Evolutionary conservation across 805 yeast species (phyloP).

Genomic region (Zygosaccharomyces kombuchaensis): DNA sequence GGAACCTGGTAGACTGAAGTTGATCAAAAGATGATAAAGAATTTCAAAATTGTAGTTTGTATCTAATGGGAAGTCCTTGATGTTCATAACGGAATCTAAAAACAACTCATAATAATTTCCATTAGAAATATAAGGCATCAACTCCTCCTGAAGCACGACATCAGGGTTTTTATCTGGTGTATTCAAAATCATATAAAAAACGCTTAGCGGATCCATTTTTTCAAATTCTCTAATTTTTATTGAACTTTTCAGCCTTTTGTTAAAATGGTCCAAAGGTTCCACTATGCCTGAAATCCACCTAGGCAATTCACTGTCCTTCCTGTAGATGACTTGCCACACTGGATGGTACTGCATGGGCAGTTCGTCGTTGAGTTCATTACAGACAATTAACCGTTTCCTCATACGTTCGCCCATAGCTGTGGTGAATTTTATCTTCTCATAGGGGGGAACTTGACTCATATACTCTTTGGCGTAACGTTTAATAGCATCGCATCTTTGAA

Average conservation of each 20-base stretch:
- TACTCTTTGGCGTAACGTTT: conserved; percentile 16
- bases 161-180: conserved; percentile 3
- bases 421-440: conserved; percentile 3
- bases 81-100: conserved; percentile 15
- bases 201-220: conserved; percentile 11
- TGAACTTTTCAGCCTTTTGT: conserved; percentile 10
- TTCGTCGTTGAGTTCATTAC: conserved; percentile 20
- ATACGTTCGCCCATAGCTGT: conserved; percentile 17
- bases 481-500: conserved; percentile 13
- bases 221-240: conserved; percentile 26
- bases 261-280: conserved; percentile 30
- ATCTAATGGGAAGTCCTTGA: conserved; percentile 17
- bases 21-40: conserved; percentile 13
- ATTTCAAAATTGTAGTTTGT: conserved; percentile 13
- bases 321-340: conserved; percentile 20
- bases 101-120: conserved; percentile 12
- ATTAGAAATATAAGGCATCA: conserved; percentile 24
- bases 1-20: neutral
- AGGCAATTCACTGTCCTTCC: conserved; percentile 9
- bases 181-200: conserved; percentile 15
- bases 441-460: conserved; percentile 7
- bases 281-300: conserved; percentile 31
- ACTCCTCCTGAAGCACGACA: conserved; percentile 15
- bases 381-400: conserved; percentile 24
- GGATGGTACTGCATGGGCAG: conserved; percentile 20